Evolutionary conservation across 352 stramenopile genomes (phyloP).

Genomic region (Phytophthora syringae): DNA sequence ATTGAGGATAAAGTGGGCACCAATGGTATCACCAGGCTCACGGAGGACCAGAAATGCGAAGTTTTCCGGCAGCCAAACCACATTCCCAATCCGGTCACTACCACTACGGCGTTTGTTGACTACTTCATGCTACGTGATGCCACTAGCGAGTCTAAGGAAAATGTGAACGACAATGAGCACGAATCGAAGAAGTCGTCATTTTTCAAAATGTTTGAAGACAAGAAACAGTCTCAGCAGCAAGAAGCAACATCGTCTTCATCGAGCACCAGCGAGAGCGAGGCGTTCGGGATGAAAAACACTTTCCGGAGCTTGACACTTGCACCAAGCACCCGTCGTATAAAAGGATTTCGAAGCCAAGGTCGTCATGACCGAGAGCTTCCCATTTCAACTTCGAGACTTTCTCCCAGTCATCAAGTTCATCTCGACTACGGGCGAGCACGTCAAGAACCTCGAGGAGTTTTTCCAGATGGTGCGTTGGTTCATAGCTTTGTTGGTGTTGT

Average conservation of each 20-base stretch:
- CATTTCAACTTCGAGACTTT: constrained; percentile 76
- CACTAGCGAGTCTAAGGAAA: constrained; percentile 1
- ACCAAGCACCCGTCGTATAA: constrained; percentile 44
- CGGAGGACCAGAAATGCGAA: constrained; percentile 59
- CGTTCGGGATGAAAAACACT: constrained; percentile 50
- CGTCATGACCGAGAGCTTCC: constrained; percentile 79
- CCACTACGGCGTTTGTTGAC: constrained; percentile 70
- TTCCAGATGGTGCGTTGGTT: constrained; percentile 72
- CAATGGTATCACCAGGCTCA: constrained; percentile 30
- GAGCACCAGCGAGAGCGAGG: neutral
- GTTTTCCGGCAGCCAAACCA: constrained; percentile 60
- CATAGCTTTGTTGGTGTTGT: neutral
- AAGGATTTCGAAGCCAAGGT: constrained; percentile 86
- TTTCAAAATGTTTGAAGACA: constrained; percentile 58
- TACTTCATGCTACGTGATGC: constrained; percentile 53
- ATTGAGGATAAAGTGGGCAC: constrained; percentile 11
- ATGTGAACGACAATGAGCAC: constrained; percentile 23
- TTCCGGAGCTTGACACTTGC: constrained; percentile 72
- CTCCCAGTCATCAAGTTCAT: constrained; percentile 81
- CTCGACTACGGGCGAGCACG: constrained; percentile 74
- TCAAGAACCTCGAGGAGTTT: constrained; percentile 85
- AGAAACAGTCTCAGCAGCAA: constrained; percentile 23
- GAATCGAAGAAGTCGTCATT: constrained; percentile 48
- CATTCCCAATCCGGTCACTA: constrained; percentile 74
- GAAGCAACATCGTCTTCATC: neutral